Conservation (phyloP, 495 filamentous ascomycete genomes). For the Aeminium ludgeri region DNA sequence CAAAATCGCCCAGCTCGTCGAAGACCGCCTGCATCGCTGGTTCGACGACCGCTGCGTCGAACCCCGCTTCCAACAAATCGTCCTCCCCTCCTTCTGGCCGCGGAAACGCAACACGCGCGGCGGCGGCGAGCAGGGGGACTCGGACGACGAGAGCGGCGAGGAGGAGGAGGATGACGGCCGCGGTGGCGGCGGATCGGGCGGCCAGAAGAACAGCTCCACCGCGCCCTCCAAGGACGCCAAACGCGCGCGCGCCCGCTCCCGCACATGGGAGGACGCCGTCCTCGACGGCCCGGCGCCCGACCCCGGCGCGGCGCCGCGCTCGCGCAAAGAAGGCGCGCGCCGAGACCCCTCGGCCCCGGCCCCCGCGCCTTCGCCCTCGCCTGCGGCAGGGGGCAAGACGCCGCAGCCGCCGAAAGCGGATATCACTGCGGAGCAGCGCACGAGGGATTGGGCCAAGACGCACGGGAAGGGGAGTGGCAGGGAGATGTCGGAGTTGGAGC, state of each 20-base stretch:
- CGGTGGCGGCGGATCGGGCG: background rate
- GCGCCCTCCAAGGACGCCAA: too few relatives aligned
- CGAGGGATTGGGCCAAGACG: conserved; percentile 11
- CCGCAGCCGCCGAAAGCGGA: background rate
- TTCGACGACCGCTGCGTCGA: conserved; percentile 94
- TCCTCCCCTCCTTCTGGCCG: conserved; percentile 85
- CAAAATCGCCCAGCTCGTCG: conserved; percentile 90
- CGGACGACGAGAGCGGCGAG: conserved; percentile 4
- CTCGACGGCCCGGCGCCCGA: background rate
- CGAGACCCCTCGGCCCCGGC: too few relatives aligned
- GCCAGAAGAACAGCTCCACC: background rate
- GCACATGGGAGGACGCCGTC: background rate
- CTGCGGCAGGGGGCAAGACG: too few relatives aligned
- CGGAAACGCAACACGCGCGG: conserved; percentile 68
- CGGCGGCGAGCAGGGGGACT: conserved; percentile 30
- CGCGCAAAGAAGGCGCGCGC: conserved; percentile 6
- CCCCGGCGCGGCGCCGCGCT: background rate
- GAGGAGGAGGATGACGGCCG: background rate
- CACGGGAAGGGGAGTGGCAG: conserved; percentile 11
- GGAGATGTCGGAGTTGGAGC: conserved; percentile 12
- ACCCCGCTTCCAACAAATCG: conserved; percentile 88
- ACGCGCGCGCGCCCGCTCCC: too few relatives aligned
- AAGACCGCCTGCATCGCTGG: conserved; percentile 82
- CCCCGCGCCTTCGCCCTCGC: too few relatives aligned
- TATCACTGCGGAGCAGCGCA: conserved; percentile 15